A percentile compares a stretch with the other conserved stretches of the same genome.
These are phyloP conservation scores for Orbilia ellipsospora DNA, from an alignment of 2,329 filamentous ascomycete genomes.

Conservation along the genomic window DNA sequence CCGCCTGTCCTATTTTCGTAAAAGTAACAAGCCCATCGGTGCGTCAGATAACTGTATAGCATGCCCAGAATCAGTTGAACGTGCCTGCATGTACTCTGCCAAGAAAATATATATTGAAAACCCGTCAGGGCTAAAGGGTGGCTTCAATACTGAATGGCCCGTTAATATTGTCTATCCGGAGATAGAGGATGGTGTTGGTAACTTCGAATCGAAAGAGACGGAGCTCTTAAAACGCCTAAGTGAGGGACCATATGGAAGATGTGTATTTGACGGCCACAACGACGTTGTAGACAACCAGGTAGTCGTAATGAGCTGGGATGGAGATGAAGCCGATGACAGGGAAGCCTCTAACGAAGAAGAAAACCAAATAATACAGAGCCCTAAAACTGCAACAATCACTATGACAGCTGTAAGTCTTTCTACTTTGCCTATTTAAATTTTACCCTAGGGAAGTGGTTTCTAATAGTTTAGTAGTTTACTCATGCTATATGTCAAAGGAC, in stretches of 20 bases:
- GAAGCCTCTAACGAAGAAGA: conserved; percentile 46
- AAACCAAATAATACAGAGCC: conserved; percentile 65
- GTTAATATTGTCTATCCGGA: conserved; percentile 90
- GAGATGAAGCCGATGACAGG: conserved; percentile 65
- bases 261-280: conserved; percentile 93
- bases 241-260: conserved; percentile 78
- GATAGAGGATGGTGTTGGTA: conserved; percentile 76
- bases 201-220: conserved; percentile 65
- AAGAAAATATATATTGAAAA: conserved; percentile 82
- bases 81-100: conserved; percentile 84
- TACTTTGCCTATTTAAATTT: neutral
- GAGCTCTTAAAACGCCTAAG: conserved; percentile 61
- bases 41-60: conserved; percentile 86
- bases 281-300: conserved; percentile 93
- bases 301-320: conserved; percentile 88
- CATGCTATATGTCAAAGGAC: conserved; percentile 86
- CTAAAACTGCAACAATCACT: conserved; percentile 89
- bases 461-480: conserved; percentile 68
- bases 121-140: conserved; percentile 70
- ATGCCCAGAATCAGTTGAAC: conserved; percentile 73
- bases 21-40: conserved; percentile 75
- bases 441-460: neutral
- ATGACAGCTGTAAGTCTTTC: conserved; percentile 75
- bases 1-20: conserved; percentile 80
- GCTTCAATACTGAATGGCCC: conserved; percentile 78